Evolutionary conservation across 2,329 filamentous ascomycete genomes (phyloP).

Genomic region (Fusarium sacchari): DNA sequence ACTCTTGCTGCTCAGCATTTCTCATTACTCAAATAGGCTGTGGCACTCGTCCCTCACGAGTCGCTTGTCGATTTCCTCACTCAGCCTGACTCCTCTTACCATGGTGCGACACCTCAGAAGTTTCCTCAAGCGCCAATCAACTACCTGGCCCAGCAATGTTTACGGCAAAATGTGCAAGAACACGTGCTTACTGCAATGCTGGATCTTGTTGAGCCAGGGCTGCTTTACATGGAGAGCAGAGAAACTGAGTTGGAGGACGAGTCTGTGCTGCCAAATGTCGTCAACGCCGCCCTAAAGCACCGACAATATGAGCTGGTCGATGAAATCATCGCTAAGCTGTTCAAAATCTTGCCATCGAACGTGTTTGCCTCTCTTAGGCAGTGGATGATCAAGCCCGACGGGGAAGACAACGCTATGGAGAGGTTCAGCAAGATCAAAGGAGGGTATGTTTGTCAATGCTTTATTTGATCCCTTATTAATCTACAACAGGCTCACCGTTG

Average conservation of each 20-base stretch:
- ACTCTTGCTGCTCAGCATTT: neutral
- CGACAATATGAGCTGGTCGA: neutral
- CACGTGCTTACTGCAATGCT: neutral
- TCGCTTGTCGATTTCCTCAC: conserved; percentile 25
- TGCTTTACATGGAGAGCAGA: neutral
- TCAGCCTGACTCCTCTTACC: neutral
- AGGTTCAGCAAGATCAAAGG: conserved; percentile 2
- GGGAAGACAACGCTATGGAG: neutral
- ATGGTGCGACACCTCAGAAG: neutral
- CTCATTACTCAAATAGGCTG: conserved; percentile 14
- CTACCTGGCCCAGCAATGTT: conserved; percentile 18
- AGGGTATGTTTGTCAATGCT: conserved; percentile 1
- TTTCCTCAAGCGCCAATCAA: neutral
- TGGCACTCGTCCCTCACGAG: conserved; percentile 34
- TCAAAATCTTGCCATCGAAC: neutral
- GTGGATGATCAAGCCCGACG: conserved; percentile 1
- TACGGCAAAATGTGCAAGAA: neutral
- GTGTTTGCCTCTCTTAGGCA: conserved; percentile 21
- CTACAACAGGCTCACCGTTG: neutral
- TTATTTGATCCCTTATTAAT: neutral
- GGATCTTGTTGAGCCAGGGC: neutral
- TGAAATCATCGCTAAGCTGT: neutral
- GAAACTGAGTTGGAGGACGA: neutral
- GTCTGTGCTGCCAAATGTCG: conserved; percentile 4
- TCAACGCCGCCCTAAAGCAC: conserved; percentile 16